Percentiles rank a stretch among this genome's conserved stretches.
phyloP scores from a whole-genome alignment of 352 stramenopile genomes.

The Phytophthora niederhauseri region DNA sequence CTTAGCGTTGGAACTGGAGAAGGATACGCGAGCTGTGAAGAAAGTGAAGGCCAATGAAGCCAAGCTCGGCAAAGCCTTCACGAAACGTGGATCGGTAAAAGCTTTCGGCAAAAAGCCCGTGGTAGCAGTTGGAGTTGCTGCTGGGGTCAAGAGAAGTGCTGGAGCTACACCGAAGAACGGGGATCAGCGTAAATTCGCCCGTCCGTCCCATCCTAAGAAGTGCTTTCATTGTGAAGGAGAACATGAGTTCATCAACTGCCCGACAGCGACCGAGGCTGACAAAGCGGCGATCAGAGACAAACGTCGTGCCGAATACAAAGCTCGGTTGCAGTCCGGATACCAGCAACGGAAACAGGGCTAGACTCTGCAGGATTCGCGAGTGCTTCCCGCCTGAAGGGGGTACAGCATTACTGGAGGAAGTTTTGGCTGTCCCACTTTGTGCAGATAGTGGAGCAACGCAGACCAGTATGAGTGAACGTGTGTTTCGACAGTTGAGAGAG shows the following conservation, averaged over 20 bases:
- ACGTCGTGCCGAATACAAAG: constrained; percentile 6
- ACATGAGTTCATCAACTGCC: constrained; percentile 14
- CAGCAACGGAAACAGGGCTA: constrained; percentile 5
- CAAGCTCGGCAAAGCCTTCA: neutral
- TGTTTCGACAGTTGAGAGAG: constrained; percentile 3
- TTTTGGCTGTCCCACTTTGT: constrained; percentile 11
- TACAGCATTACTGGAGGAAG: constrained; percentile 4
- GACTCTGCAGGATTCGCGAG: constrained; percentile 3
- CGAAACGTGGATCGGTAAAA: neutral
- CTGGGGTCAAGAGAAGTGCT: neutral
- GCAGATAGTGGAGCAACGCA: constrained; percentile 17
- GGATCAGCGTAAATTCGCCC: constrained; percentile 10
- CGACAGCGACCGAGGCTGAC: constrained; percentile 15
- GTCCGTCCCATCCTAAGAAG: constrained; percentile 1
- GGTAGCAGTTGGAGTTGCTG: constrained; percentile 8
- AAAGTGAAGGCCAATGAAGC: neutral
- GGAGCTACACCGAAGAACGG: neutral
- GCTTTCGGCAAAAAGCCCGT: neutral
- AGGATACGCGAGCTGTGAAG: neutral
- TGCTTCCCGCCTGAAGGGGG: neutral
- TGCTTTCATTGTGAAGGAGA: constrained; percentile 20
- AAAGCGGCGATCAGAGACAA: constrained; percentile 20
- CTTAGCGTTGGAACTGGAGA: neutral
- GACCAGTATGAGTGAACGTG: constrained; percentile 11
- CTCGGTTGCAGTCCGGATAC: neutral